Evolutionary conservation across 352 stramenopile species (phyloP), one percentile per base, ranked within the genome.

Genomic region (Phytophthora boehmeriae): DNA sequence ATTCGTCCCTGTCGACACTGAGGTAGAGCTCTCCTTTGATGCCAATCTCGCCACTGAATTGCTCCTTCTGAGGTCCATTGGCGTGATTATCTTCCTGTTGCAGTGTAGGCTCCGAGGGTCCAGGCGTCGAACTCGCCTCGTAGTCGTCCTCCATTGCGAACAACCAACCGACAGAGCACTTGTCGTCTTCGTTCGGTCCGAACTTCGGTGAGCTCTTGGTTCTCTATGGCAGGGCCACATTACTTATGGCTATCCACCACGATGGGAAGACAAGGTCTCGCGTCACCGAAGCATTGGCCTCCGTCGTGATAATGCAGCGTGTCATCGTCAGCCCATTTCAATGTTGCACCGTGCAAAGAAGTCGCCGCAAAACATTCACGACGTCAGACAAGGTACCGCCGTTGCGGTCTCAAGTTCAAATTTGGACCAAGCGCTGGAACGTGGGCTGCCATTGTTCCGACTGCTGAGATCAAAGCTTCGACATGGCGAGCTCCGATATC

Each of bases 21-120:
- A 90, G 71, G 66, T 78, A 71, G 38, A 90, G 64, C 45, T 88
- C 71, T 51, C 80, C 80, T 59, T 86, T 86, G 14, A 90, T 76
- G 46, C 78, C 78, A 35, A 90, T 85, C 54, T 87, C 76, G 36
- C 75, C 80, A 22, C 68, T 73, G 49, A 89, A 88, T 17, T 63
- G 51, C 22, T 35, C 49, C 20, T 39, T 10, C 25, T 32, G 8
- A 19, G 17, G 5, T 10, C 17, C 5, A 19, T n/a, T 10, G 25
- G n/a, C 19, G 28, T 6, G 25, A 30, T 50, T 47, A n/a, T 20
- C 35, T 44, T 54, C 17, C 17, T 30, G 39, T 25, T 60, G 50
- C 22, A 65, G 8, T 8, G 53, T 42, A 10, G 38, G 25, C 3
- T 30, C 41, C 22, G 49, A 8, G 17, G 48, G 47, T 27, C 55